Percentiles rank a stretch among this genome's conserved stretches.
Conservation (phyloP, 768 basidiomycete genomes). For the Pleurotus citrinopileatus region DNA sequence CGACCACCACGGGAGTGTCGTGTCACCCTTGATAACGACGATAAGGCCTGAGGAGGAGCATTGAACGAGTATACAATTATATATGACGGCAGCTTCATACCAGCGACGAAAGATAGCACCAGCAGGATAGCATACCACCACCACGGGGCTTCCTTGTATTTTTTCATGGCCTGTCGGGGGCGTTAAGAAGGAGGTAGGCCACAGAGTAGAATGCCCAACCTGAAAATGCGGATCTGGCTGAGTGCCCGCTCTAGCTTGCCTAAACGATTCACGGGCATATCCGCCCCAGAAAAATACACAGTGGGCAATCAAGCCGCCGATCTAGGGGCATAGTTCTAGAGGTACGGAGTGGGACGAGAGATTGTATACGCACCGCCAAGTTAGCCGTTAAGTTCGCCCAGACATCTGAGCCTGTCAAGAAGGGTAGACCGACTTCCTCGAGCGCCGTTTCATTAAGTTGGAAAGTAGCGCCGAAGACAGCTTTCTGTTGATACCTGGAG, state of each 20-base stretch:
- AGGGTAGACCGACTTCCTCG: slow-evolving; percentile 44
- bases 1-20: slow-evolving; percentile 62
- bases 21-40: slow-evolving; percentile 55
- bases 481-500: slow-evolving; percentile 48
- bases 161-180: slow-evolving; percentile 44
- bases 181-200: background rate
- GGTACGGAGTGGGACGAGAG: background rate
- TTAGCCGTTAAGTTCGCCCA: slow-evolving; percentile 48
- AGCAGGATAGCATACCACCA: slow-evolving; percentile 58
- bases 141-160: slow-evolving; percentile 58
- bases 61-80: background rate
- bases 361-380: slow-evolving; percentile 35
- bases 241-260: slow-evolving; percentile 38
- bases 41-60: slow-evolving; percentile 39
- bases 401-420: slow-evolving; percentile 49
- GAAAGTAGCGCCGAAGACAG: slow-evolving; percentile 51
- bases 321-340: slow-evolving; percentile 26
- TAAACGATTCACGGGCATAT: slow-evolving; percentile 48
- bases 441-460: slow-evolving; percentile 54
- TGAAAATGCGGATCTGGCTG: slow-evolving; percentile 59
- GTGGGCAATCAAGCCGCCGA: slow-evolving; percentile 59
- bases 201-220: slow-evolving; percentile 20
- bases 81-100: slow-evolving; percentile 25
- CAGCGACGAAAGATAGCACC: slow-evolving; percentile 50
- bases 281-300: slow-evolving; percentile 56